Evolutionary conservation across 148 eudicot genomes (phyloP), one percentile per base, ranked within the genome.

Genomic region (Selenicereus undatus): DNA sequence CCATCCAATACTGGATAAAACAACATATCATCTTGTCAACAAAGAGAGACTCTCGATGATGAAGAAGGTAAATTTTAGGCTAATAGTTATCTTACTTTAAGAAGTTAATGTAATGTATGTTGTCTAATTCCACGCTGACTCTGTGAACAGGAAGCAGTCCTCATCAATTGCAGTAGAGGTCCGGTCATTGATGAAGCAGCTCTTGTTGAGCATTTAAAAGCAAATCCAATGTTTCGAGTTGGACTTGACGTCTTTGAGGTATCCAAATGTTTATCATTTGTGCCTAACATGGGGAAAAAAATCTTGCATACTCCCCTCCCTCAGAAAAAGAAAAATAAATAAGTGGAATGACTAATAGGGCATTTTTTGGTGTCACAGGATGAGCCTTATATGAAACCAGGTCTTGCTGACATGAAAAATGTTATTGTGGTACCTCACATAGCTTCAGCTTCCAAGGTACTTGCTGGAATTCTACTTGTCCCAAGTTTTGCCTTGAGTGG

Each of bases 321-420:
- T n/a, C n/a, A n/a, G n/a, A n/a, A n/a, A n/a, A n/a, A n/a, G n/a
- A n/a, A n/a, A n/a, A n/a, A n/a, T n/a, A n/a, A n/a, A n/a, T n/a
- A n/a, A n/a, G n/a, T n/a, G n/a, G n/a, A n/a, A n/a, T n/a, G n/a
- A n/a, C n/a, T n/a, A n/a, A n/a, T n/a, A n/a, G n/a, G n/a, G 83
- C 99, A 96, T 86, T 85, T 96, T 65, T 4, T 54, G 50, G 9
- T 51, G 11, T 72, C 24, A 42, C 85, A 95, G 98, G 99, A 96
- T 45, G 99, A 96, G 85, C 99, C 99, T 21, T 87, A 82, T 89
- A 96, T 96, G 99, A 96, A 96, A 85, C 99, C 99, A 27, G 99
- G 99, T 36, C 92, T 96, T 66, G 94, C 94, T 22, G 92, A 96
- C 76, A 91, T 93, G 99, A 94, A 93, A 83, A 96, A 96, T 81